phyloP scores from a whole-genome alignment of 1,284 basidiomycete genomes.

The Trichosporon sp. region DNA sequence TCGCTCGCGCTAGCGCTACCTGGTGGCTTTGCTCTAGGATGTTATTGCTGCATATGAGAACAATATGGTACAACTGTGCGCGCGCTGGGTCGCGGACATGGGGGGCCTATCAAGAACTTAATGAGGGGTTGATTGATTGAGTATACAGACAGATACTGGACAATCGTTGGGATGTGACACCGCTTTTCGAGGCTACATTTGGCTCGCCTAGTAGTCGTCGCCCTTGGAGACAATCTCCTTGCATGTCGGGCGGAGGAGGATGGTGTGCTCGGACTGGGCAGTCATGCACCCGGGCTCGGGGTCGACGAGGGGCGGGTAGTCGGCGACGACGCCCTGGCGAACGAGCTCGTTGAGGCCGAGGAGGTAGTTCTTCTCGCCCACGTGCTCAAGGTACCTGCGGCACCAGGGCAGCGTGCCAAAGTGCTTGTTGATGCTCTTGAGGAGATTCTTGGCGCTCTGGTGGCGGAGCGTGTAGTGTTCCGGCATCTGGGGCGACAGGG shows the following conservation, averaged over 20 bases:
- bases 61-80: background rate
- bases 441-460: slow-evolving; percentile 74
- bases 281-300: slow-evolving; percentile 66
- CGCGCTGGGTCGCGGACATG: background rate
- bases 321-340: slow-evolving; percentile 77
- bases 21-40: background rate
- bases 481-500: slow-evolving; percentile 45
- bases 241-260: slow-evolving; percentile 79
- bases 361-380: slow-evolving; percentile 92
- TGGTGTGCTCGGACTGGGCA: slow-evolving; percentile 93
- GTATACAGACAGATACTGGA: too few relatives aligned
- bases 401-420: slow-evolving; percentile 97
- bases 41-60: slow-evolving; percentile 5
- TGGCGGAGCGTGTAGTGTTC: slow-evolving; percentile 52
- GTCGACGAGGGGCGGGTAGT: slow-evolving; percentile 92
- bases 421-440: slow-evolving; percentile 84
- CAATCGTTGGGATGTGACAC: too few relatives aligned
- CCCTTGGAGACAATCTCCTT: slow-evolving; percentile 95
- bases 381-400: slow-evolving; percentile 83
- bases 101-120: background rate
- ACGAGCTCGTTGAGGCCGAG: slow-evolving; percentile 88
- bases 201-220: slow-evolving; percentile 69
- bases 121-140: background rate
- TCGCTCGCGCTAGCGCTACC: background rate
- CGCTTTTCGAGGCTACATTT: too few relatives aligned